Conservation (phyloP, 306 rosid genomes). For the Cucurbita maxima region DNA sequence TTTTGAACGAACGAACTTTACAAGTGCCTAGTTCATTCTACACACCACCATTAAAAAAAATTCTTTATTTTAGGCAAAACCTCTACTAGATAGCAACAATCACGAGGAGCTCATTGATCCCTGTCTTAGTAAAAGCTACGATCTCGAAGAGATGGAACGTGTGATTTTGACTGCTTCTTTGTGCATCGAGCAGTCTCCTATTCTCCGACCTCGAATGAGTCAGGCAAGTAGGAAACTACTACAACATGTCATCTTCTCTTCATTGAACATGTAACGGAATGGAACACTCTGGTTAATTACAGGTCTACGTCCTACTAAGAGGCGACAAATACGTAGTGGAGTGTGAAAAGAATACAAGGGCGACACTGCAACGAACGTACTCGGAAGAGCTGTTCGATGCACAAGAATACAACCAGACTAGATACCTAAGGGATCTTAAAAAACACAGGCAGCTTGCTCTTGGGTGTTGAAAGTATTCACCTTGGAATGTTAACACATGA, state of each 20-base stretch:
- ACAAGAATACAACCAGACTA: constrained; percentile 75
- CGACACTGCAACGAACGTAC: constrained; percentile 40
- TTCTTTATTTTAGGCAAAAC: constrained; percentile 44
- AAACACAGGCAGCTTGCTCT: constrained; percentile 40
- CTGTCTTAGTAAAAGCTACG: constrained; percentile 33
- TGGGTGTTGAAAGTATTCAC: background rate
- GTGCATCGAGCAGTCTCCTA: constrained; percentile 57
- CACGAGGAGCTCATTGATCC: constrained; percentile 52
- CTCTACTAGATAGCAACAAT: constrained; percentile 33
- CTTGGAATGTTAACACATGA: background rate
- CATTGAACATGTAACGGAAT: background rate
- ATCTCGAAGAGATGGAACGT: constrained; percentile 33
- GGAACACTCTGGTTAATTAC: constrained; percentile 4
- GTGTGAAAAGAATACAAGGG: constrained; percentile 12
- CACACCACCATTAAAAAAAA: background rate
- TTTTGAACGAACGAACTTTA: background rate
- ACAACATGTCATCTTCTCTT: background rate
- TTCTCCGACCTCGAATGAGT: constrained; percentile 66
- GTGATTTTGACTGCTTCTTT: constrained; percentile 62
- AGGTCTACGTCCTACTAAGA: constrained; percentile 41
- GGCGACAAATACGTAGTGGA: constrained; percentile 28
- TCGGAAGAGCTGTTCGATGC: constrained; percentile 68
- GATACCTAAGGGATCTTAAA: constrained; percentile 41
- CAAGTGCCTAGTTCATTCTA: background rate
- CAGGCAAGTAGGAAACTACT: constrained; percentile 35